phyloP scores from a whole-genome alignment of 129 eudicot species.

The Rutidosis leptorrhynchoides region DNA sequence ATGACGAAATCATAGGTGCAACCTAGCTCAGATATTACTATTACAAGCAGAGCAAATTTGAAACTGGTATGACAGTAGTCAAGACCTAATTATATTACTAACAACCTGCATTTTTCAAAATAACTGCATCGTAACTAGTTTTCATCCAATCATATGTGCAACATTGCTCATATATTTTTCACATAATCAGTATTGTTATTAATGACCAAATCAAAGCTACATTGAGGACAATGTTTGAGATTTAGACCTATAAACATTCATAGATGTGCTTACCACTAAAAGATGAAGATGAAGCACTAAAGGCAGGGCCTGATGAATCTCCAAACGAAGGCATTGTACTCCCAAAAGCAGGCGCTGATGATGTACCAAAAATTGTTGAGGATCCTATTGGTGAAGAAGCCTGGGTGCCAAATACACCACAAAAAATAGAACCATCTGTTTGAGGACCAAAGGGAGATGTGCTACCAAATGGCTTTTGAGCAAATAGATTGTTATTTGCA shows the following conservation, averaged over 20 bases:
- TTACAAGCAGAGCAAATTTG: background rate
- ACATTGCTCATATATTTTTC: constrained; percentile 3
- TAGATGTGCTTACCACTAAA: constrained; percentile 54
- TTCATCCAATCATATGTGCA: background rate
- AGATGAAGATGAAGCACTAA: constrained; percentile 56
- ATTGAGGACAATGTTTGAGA: background rate
- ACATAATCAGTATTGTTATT: constrained; percentile 9
- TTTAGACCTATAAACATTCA: background rate
- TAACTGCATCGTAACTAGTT: no score
- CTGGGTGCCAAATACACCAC: constrained; percentile 86
- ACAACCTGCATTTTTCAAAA: background rate
- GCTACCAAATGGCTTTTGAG: constrained; percentile 85
- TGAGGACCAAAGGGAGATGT: constrained; percentile 82
- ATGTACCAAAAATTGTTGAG: constrained; percentile 1
- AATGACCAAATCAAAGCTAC: constrained; percentile 9
- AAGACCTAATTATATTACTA: background rate
- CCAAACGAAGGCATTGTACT: constrained; percentile 63
- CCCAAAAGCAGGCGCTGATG: constrained; percentile 9
- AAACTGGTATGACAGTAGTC: background rate
- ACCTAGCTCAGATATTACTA: background rate
- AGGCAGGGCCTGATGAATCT: constrained; percentile 68
- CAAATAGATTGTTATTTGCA: constrained; percentile 79
- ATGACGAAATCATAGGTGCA: no score
- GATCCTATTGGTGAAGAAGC: constrained; percentile 53
- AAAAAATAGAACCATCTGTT: constrained; percentile 76